Base-by-base conservation (phyloP, 78 protist species). In the Chrysochromulina tobinii region DNA sequence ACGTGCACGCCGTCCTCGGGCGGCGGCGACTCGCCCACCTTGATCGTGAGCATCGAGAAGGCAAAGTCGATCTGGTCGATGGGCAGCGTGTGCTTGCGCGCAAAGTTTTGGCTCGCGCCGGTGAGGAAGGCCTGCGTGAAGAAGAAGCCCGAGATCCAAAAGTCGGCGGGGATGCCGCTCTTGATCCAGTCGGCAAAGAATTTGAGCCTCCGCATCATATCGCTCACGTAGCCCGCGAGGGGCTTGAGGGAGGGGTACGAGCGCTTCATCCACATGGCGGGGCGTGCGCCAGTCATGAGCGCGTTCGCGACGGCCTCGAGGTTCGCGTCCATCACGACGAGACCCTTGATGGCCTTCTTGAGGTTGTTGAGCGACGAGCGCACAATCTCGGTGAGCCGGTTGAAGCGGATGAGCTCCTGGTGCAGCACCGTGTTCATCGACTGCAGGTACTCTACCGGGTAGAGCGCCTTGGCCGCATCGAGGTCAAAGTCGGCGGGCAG, bases 121-220 rank as follows among this genome's bases (percentile, higher is more conserved):
- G 97, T 95, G 55, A 96, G 61, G 94, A 94, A 96, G 3, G 96
- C 88, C 92, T 95, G 97, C 53, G 98, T 96, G 96, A 97, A 97
- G 96, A 94, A 96, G 91, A 97, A 93, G 54, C 96, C 95, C 0
- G 95, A 61, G 61, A 91, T 77, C 96, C 96, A 96, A 79, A 77
- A 93, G 77, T 58, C 75, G 11, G 86, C 50, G n/a, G 96, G 96
- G 25, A 73, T 75, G 25, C 95, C 95, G 7, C 27, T 27, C 48
- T 75, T 89, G 25, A 94, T 51, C 94, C 95, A 92, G 54, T 61
- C 6, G 53, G 57, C 66, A 48, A 92, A 77, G 58, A 92, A 92
- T 27, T 14, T 18, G 14, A 93, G 87, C 14, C 95, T 58, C 61
- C 8, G n/a, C 23, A 81, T 17, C 66, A 93, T 21, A 38, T 85